Base-by-base conservation (phyloP, 208 protist genomes). In the Wallacemonas sp. region DNA sequence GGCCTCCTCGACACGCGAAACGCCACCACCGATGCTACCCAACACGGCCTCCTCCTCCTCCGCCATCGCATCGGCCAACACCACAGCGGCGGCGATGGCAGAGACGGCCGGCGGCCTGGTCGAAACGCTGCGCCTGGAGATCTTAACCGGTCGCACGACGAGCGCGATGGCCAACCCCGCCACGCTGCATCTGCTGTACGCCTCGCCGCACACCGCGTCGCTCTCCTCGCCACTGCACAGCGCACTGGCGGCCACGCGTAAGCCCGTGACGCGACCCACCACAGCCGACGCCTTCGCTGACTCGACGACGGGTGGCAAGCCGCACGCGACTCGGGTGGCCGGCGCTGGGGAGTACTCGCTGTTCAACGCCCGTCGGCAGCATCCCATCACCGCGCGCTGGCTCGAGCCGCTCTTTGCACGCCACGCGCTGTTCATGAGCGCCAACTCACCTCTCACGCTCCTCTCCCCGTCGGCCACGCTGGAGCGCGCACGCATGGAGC, bases 391-490 rank as follows among this genome's bases (percentile, higher is more conserved):
- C 6, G 48, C 61, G 1, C 38, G 74, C 19, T 93, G 83, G 83
- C 76, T 93, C 6, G 87, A 93, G 63, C 74, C 80, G 23, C 69
- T 93, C 12, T 93, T 93, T 56, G 75, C 74, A 0, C 76, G 87
- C 14, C 83, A 93, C 61, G 72, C 74, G 21, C 32, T 83, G 19
- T 74, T 81, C 55, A 83, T 80, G 38, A 80, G 74, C 29, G 72
- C 65, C 27, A 83, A 86, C 60, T 82, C 83, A 1, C 83, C 87
- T 4, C 33, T 93, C 14, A 52, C 75, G 24, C 65, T 93, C 27
- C 72, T 93, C 26, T 83, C 87, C 5, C 64, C 74, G n/a, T 65
- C 71, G 2, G 87, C 69, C 8, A 81, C 72, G 70, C 43, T 93
- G 4, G 83, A 90, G 72, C 83, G 83, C 11, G 81, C 87, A 21